Base-by-base conservation (phyloP, 2,329 filamentous ascomycete species). In the Paecilomyces fulvus region DNA sequence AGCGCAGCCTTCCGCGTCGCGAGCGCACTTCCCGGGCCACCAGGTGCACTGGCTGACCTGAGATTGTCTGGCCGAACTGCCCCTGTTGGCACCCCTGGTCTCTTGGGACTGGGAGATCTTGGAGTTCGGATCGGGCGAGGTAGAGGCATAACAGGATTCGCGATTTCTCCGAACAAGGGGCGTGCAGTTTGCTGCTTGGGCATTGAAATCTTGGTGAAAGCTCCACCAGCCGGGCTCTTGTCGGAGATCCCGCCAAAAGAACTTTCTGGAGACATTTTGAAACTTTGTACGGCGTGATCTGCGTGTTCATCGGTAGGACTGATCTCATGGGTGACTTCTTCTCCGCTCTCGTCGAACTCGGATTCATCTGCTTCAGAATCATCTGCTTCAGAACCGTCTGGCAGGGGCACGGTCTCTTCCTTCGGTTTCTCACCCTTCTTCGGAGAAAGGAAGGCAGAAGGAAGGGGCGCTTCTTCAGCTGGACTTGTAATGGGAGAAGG, bases 71-170 rank as follows among this genome's bases (percentile, higher is more conserved):
- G 57, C 49, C 70, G 65, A 30, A 74, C 59, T 2, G 63, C 58
- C 23, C 64, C 67, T 53, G 65, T 66, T 33, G 65, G 60, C 25
- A 61, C 57, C 10, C 61, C 60, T 14, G 64, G 58, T 21, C 77
- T 73, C n/a, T 76, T 68, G 8, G 77, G 77, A 55, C 77, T 79
- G 3, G 76, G 76, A 9, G 77, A 79, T 25, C 76, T 68, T 23
- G 74, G 74, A 54, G 68, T 70, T 46, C 61, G 62, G 59, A 70
- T 64, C 31, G 66, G 59, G 23, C 69, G 66, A 3, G 73, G 67
- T 30, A 73, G 70, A 20, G 72, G 71, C 55, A 73, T 73, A 46
- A 65, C 62, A 20, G 64, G 75, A 56, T 74, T 72, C 9, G 66
- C 59, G 33, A 78, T 70, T 59, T 79, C 77, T 17, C 76, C 77